Percentiles rank a stretch among this genome's conserved stretches.
phyloP scores from a whole-genome alignment of 805 yeast species.

The Wickerhamomyces canadensis region DNA sequence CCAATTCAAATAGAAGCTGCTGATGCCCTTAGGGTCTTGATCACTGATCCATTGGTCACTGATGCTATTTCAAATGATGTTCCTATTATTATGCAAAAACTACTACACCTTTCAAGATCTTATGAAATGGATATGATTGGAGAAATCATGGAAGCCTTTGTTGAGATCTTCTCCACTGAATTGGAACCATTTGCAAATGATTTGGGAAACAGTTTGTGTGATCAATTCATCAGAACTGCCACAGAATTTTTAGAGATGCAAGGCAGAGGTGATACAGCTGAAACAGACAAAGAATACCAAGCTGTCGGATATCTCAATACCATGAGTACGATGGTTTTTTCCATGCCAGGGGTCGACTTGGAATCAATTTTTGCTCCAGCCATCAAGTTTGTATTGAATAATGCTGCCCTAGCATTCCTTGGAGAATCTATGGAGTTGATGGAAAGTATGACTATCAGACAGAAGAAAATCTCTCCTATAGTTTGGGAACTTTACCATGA shows the following conservation, averaged over 20 bases:
- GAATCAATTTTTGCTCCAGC: conserved; percentile 53
- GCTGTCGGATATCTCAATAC: conserved; percentile 65
- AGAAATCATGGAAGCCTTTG: conserved; percentile 93
- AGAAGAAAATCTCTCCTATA: conserved; percentile 41
- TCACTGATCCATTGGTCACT: conserved; percentile 63
- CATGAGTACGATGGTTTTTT: conserved; percentile 64
- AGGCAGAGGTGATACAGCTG: conserved; percentile 21
- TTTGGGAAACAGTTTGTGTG: conserved; percentile 51
- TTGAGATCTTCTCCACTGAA: conserved; percentile 80
- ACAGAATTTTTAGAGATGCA: conserved; percentile 45
- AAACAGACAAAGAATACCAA: conserved; percentile 61
- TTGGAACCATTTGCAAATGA: conserved; percentile 83
- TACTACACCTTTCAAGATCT: conserved; percentile 68
- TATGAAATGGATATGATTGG: conserved; percentile 84
- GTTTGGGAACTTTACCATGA: conserved; percentile 49
- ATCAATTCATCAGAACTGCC: conserved; percentile 55
- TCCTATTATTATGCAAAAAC: conserved; percentile 74
- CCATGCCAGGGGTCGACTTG: conserved; percentile 54
- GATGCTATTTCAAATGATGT: conserved; percentile 67
- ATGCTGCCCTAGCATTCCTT: conserved; percentile 55
- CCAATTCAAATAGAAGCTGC: conserved; percentile 88
- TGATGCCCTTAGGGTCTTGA: conserved; percentile 75
- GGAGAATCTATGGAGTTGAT: conserved; percentile 60
- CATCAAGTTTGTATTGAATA: conserved; percentile 50
- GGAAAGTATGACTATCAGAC: conserved; percentile 47